Evolutionary conservation across 2,329 filamentous ascomycete species (phyloP).

Genomic region (Diplodia seriata): DNA sequence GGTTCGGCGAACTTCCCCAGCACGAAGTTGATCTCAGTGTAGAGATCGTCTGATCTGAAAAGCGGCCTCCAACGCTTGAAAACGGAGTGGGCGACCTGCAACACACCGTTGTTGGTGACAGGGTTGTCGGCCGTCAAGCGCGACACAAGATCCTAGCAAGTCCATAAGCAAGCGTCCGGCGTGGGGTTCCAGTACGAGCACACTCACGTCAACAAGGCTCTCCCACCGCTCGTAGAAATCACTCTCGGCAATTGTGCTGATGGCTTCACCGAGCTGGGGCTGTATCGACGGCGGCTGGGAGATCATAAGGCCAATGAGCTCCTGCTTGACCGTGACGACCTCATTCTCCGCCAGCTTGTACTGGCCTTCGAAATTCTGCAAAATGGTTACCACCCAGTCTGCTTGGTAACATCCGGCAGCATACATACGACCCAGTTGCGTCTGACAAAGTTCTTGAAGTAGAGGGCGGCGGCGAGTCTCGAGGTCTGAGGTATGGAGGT

Average conservation of each 20-base stretch:
- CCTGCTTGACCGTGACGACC: constrained; percentile 88
- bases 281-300: constrained; percentile 86
- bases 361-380: constrained; percentile 84
- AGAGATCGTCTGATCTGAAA: constrained; percentile 90
- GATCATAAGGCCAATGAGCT: constrained; percentile 97
- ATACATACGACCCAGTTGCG: constrained; percentile 81
- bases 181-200: neutral
- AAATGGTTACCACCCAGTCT: constrained; percentile 33
- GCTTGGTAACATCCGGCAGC: constrained; percentile 3
- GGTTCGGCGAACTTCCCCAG: constrained; percentile 82
- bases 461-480: constrained; percentile 84
- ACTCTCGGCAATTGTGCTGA: constrained; percentile 96
- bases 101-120: constrained; percentile 87
- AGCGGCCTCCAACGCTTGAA: constrained; percentile 95
- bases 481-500: constrained; percentile 75
- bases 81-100: constrained; percentile 97
- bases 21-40: constrained; percentile 96
- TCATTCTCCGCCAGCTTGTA: constrained; percentile 86
- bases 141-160: constrained; percentile 79
- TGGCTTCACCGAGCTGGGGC: constrained; percentile 92
- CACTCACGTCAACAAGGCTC: constrained; percentile 80
- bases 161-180: constrained; percentile 19
- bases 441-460: constrained; percentile 98
- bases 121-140: constrained; percentile 82
- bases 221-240: constrained; percentile 98